Base-by-base conservation (phyloP, 495 filamentous ascomycete species). In the Aspergillus indologenus region DNA sequence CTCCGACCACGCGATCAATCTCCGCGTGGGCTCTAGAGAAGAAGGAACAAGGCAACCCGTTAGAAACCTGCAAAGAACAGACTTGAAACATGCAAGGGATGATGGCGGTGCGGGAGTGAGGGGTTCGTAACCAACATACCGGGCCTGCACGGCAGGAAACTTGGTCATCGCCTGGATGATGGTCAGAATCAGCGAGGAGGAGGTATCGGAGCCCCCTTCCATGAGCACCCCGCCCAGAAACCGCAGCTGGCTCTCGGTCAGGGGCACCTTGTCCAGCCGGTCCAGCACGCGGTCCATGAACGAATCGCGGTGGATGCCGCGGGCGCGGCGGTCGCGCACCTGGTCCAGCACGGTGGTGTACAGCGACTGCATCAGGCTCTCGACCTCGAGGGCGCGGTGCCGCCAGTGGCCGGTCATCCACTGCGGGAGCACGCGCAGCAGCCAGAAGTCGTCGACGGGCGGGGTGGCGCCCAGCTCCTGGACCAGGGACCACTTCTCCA, bases 181-280 rank as follows among this genome's bases (percentile, higher is more conserved):
- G 1, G 73, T 65, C 1, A 75, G 44, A 12, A 75, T 68, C 14
- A 75, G 50, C 0, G 61, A 58, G 15, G 69, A 61, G 5, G 73
- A 56, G 2, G 80, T 83, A 60, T 84, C 81, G 1, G 71, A 73
- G 8, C 79, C 81, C 3, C 75, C 79, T 67, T 83, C 75, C 61
- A 78, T 75, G 11, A 65, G 12, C 3, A 59, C 58, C 11, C 75
- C 76, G n/a, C 66, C 60, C 1, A 81, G 53, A 50, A 77, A 77
- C 21, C 67, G 46, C 1, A 75, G 45, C 23, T 73, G 66, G 60
- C 76, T 65, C 0, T 56, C 24, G 11, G 65, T 64, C 8, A 76
- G 57, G 3, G 57, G 57, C n/a, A 64, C n/a, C 57, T 76, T 74
- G 40, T 77, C 71, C 40, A 75, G 47, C 48, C 77, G 62, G 43